Percentiles rank a stretch among this genome's conserved stretches.
Evolutionary conservation across 768 basidiomycete genomes (phyloP).

Genomic region (Pleurotus giganteus): DNA sequence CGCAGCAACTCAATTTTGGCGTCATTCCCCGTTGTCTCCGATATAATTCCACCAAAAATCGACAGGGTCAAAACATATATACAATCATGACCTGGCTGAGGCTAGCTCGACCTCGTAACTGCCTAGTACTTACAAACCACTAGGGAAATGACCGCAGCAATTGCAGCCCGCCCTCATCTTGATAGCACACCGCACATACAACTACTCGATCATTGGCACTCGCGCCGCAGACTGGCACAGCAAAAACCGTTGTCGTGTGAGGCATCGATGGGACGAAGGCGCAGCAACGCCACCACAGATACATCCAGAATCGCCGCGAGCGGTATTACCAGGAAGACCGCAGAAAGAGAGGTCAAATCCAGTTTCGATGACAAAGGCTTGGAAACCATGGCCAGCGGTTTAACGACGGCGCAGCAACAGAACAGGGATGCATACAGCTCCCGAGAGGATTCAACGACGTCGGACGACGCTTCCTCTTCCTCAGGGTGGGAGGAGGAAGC

Average conservation of each 20-base stretch:
- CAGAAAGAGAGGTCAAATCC: background rate
- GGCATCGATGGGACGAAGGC: background rate
- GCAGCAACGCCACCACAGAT: background rate
- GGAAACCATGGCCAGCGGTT: background rate
- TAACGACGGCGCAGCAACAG: background rate
- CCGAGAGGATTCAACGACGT: background rate
- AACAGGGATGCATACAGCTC: background rate
- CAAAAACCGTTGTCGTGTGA: background rate
- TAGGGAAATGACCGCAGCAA: constrained; percentile 5
- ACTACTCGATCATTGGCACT: background rate
- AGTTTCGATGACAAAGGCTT: background rate
- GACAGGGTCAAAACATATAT: constrained; percentile 1
- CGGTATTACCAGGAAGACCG: background rate
- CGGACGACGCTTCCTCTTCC: background rate
- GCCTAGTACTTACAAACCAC: background rate
- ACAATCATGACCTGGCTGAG: background rate
- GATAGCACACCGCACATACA: background rate
- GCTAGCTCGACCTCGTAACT: background rate
- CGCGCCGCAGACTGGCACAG: background rate
- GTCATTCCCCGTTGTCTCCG: constrained; percentile 1
- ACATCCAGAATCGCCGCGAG: background rate
- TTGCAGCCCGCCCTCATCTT: background rate
- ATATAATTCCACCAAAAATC: constrained; percentile 1
- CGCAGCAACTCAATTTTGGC: background rate
- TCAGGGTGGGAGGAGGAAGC: constrained; percentile 3